Evolutionary conservation across 2,329 filamentous ascomycete species (phyloP), one percentile per base, ranked within the genome.

Genomic region (Ophiostoma piceae): DNA sequence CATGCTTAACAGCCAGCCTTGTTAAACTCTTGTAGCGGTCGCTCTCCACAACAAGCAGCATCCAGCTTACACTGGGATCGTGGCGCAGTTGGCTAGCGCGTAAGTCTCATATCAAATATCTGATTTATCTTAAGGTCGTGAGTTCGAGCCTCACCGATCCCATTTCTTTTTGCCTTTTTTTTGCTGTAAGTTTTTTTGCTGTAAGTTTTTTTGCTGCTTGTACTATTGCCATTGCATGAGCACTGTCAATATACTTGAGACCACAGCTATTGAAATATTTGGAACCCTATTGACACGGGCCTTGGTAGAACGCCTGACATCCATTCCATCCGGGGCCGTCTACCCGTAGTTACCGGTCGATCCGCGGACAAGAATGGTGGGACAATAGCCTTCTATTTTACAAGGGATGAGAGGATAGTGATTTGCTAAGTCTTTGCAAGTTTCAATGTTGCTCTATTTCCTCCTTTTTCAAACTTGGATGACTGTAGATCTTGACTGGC

Each of bases 71-170:
- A 62, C 32, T 32, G 57, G 57, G 57, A 62, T 62, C 57, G 57
- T 62, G 57, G 57, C 57, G 57, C 57, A 62, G 57, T 62, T 62
- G 57, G 57, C 57, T 62, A 62, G 57, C 57, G 57, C 57, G 57
- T 62, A 62, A 26, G 57, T 62, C 57, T 62, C 57, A 62, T 62
- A 62, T 19, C 62, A 65, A 19, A 37, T 65, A 65, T 65, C 22
- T 35, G 62, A 39, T 39, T 65, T 65, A 39, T 72, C 71, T 68
- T 72, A 72, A 73, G 71, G 71, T 73, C 71, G 71, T 72, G 71
- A 73, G 71, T 73, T 73, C 71, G 71, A 73, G 71, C 71, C 71
- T 73, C 71, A 72, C 71, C 70, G 71, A 70, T 70, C 70, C 70
- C 71, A 71, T 12, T 14, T 41, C 43, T 19, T 19, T 32, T 62